phyloP scores from a whole-genome alignment of 768 basidiomycete species.

The Gelatoporia subvermispora region DNA sequence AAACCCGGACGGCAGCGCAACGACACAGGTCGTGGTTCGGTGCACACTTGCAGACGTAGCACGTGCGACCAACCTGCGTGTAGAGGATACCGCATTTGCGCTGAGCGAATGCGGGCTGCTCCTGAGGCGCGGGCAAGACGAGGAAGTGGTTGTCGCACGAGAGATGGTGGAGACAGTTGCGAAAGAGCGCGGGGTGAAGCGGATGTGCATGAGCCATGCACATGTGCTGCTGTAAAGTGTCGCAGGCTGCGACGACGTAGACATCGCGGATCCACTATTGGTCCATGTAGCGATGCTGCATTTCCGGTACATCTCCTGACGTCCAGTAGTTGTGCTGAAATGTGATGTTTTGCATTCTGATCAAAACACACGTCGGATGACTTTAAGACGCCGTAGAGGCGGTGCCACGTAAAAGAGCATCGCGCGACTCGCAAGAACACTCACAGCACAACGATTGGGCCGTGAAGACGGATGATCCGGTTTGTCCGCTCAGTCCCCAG shows the following conservation, averaged over 20 bases:
- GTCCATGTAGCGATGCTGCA: not conserved
- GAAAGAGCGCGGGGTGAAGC: conserved; percentile 65
- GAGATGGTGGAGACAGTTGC: conserved; percentile 69
- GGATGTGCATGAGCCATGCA: conserved; percentile 54
- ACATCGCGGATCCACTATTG: not conserved
- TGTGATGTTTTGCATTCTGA: no score
- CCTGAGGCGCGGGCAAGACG: conserved; percentile 38
- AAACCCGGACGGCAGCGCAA: conserved; percentile 64
- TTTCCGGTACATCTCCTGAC: no score
- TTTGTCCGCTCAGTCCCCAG: no score
- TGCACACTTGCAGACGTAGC: conserved; percentile 80
- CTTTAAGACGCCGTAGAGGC: no score
- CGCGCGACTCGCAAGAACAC: no score
- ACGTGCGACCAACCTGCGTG: conserved; percentile 69
- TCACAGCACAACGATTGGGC: no score
- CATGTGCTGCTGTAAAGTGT: conserved; percentile 44
- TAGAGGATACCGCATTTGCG: conserved; percentile 87
- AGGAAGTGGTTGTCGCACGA: conserved; percentile 52
- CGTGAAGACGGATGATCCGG: no score
- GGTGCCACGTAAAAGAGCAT: no score
- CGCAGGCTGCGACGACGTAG: not conserved
- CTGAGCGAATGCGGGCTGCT: conserved; percentile 84
- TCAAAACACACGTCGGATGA: no score
- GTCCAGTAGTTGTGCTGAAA: no score
- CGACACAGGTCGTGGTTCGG: conserved; percentile 58